Percentiles rank a stretch among this genome's conserved stretches.
Conservation (phyloP, 2,329 filamentous ascomycete species). For the Diaporthe caulivora region DNA sequence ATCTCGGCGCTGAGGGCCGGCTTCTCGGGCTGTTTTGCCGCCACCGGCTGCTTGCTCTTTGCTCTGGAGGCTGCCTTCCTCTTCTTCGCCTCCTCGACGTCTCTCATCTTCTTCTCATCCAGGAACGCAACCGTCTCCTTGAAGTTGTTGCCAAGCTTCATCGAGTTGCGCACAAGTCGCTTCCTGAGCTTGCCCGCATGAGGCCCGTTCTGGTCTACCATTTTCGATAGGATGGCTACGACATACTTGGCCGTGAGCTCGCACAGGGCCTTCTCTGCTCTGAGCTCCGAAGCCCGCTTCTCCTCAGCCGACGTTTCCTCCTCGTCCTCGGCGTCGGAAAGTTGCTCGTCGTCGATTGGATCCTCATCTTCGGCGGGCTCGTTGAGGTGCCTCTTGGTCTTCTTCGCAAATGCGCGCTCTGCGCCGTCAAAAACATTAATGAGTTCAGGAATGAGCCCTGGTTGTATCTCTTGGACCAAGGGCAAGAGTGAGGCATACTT, state of each 20-base stretch:
- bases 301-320: conserved; percentile 68
- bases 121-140: conserved; percentile 86
- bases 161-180: conserved; percentile 82
- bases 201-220: conserved; percentile 75
- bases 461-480: conserved; percentile 77
- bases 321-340: conserved; percentile 69
- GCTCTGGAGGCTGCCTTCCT: conserved; percentile 51
- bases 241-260: conserved; percentile 88
- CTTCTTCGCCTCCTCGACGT: conserved; percentile 53
- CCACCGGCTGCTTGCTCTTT: conserved; percentile 53
- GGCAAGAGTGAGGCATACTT: conserved; percentile 67
- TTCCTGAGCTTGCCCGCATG: conserved; percentile 74
- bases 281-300: conserved; percentile 73
- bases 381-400: conserved; percentile 71
- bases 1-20: conserved; percentile 59
- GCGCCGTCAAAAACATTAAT: conserved; percentile 81
- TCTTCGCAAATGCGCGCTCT: conserved; percentile 83
- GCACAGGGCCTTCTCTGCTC: conserved; percentile 88
- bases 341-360: conserved; percentile 73
- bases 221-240: conserved; percentile 79
- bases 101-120: conserved; percentile 74
- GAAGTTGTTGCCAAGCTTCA: conserved; percentile 85
- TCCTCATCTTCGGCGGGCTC: conserved; percentile 80
- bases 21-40: conserved; percentile 46
- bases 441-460: conserved; percentile 74